These are phyloP conservation scores for Boechera retrofracta DNA, from an alignment of 345 rosid genomes.

Conservation along the genomic window DNA sequence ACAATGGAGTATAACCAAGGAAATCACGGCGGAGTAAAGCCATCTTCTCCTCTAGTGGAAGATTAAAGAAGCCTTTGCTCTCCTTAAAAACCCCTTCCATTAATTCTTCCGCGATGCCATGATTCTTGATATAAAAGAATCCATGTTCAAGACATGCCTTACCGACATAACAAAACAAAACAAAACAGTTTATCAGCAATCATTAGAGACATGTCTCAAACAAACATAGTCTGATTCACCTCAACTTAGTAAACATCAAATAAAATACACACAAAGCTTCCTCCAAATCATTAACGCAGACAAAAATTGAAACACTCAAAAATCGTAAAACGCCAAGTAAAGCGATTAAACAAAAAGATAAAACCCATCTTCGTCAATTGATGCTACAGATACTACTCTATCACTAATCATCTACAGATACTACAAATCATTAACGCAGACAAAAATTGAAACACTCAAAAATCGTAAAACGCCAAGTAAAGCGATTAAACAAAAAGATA, in stretches of 20 bases:
- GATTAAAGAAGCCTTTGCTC: constrained; percentile 66
- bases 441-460: neutral
- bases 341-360: constrained; percentile 4
- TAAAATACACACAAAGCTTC: neutral
- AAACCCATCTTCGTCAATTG: neutral
- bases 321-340: neutral
- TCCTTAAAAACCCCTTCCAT: constrained; percentile 49
- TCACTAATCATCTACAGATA: too few relatives aligned
- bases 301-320: neutral
- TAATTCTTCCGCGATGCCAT: constrained; percentile 68
- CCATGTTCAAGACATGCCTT: constrained; percentile 87
- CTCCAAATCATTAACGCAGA: neutral
- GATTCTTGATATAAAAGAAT: constrained; percentile 90
- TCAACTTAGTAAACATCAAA: neutral
- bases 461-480: neutral
- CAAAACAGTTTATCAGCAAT: constrained; percentile 7
- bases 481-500: constrained; percentile 4
- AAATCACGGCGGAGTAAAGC: constrained; percentile 54
- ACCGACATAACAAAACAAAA: constrained; percentile 12
- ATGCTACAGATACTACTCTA: neutral
- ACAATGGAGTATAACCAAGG: constrained; percentile 70
- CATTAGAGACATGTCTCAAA: constrained; percentile 1
- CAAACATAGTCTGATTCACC: neutral
- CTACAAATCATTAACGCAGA: neutral
- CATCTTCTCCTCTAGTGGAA: constrained; percentile 64